Base-by-base conservation (phyloP, 108 stramenopile genomes). In the Nitzschia sp. region DNA sequence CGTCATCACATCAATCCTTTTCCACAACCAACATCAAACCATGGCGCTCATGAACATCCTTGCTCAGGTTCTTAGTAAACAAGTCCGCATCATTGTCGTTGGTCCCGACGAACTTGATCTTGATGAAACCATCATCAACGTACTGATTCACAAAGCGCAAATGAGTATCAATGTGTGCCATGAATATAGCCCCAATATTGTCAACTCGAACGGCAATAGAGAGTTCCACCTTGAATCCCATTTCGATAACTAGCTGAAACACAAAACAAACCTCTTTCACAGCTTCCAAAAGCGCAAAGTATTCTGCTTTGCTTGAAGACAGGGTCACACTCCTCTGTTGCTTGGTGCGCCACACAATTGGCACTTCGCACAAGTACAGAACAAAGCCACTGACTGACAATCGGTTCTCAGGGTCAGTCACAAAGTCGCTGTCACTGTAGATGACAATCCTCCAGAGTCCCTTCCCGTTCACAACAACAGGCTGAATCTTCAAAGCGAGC, bases 191-290 rank as follows among this genome's bases (percentile, higher is more conserved):
- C 28, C 71, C 71, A 17, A 65, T 72, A 48, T 72, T 72, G 42
- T 77, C 76, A 26, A 71, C 76, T 29, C 46, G 31, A 17, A 77
- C 70, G 2, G 46, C 66, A n/a, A 77, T 59, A 34, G 76, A 70
- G 2, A 13, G 33, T 26, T 77, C 25, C 24, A 77, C 61, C 23
- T 65, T 19, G 18, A 77, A 70, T 3, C 46, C 51, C 62, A 77
- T 65, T 17, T 28, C 23, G 1, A 56, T 6, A 24, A 76, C 58
- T 15, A 55, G 30, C 31, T 61, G 56, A 29, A 34, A n/a, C n/a
- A 72, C 63, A 46, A 64, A n/a, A 17, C 32, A 4, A 2, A 72
- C 38, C 47, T 64, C 61, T 31, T 49, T 72, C 3, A 51, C 61
- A 8, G 54, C 64, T 54, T 72, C 71, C 19, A 30, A 59, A 0